Percentiles rank a stretch among this genome's conserved stretches.
These are phyloP conservation scores for Dactylellina cionopaga DNA, from an alignment of 2,329 filamentous ascomycete genomes.

Conservation along the genomic window DNA sequence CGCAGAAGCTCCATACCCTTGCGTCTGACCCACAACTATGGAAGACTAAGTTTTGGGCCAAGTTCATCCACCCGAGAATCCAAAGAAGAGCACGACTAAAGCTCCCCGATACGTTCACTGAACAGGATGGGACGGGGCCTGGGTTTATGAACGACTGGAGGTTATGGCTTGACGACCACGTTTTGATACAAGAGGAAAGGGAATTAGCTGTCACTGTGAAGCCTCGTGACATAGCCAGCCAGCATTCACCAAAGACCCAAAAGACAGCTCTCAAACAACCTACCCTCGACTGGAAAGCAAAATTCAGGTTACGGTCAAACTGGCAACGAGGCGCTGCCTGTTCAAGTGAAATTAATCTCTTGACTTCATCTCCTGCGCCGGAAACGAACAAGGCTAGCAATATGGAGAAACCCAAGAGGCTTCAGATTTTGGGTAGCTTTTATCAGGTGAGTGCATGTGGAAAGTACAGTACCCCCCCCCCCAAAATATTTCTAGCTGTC, in stretches of 20 bases:
- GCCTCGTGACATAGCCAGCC: slow-evolving; percentile 17
- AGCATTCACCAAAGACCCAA: not conserved
- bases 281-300: slow-evolving; percentile 81
- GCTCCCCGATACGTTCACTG: slow-evolving; percentile 13
- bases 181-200: slow-evolving; percentile 43
- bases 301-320: slow-evolving; percentile 89
- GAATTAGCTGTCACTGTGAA: slow-evolving; percentile 58
- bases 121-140: not conserved
- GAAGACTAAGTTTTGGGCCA: slow-evolving; percentile 86
- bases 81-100: slow-evolving; percentile 42
- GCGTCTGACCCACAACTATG: slow-evolving; percentile 86
- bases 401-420: not conserved
- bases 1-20: slow-evolving; percentile 76
- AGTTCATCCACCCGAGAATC: slow-evolving; percentile 80
- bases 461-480: not conserved
- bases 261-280: slow-evolving; percentile 67
- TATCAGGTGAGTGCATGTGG: slow-evolving; percentile 39
- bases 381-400: no score
- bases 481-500: not conserved
- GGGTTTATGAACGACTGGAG: slow-evolving; percentile 24
- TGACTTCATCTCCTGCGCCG: not conserved
- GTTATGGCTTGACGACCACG: slow-evolving; percentile 42
- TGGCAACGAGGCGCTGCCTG: slow-evolving; percentile 73
- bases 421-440: slow-evolving; percentile 31
- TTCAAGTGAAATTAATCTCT: slow-evolving; percentile 6